Percentiles rank a stretch among this genome's conserved stretches.
Conservation (phyloP, 768 basidiomycete species). For the Rickenella mellea region DNA sequence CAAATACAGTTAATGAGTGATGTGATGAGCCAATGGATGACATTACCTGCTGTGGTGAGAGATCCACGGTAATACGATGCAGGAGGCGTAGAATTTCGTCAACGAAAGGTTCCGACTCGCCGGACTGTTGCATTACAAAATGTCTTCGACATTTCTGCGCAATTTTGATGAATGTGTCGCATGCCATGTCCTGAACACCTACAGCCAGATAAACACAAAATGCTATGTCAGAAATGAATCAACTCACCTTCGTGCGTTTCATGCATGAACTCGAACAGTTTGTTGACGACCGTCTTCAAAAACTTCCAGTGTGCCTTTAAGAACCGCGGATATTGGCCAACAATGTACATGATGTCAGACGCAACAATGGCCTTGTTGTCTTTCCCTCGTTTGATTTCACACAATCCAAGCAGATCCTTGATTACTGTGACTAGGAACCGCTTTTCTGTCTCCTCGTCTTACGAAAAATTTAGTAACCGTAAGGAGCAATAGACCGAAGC, state of each 20-base stretch:
- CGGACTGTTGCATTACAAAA: constrained; percentile 97
- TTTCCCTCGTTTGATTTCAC: constrained; percentile 97
- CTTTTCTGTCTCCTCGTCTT: constrained; percentile 98
- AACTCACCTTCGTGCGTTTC: constrained; percentile 90
- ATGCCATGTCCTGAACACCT: constrained; percentile 99
- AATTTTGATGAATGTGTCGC: constrained; percentile 99
- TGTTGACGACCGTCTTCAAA: constrained; percentile 99
- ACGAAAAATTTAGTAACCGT: constrained; percentile 3
- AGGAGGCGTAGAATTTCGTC: constrained; percentile 91
- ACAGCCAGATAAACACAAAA: constrained; percentile 5
- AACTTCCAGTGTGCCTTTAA: constrained; percentile 99
- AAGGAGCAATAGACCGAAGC: constrained; percentile 20
- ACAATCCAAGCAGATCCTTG: constrained; percentile 94
- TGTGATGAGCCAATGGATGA: not conserved
- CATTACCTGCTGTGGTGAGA: constrained; percentile 74
- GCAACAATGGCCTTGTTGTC: constrained; percentile 99
- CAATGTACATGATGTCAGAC: constrained; percentile 96
- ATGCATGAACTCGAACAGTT: constrained; percentile 99
- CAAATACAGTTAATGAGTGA: constrained; percentile 5
- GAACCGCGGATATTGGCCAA: constrained; percentile 98
- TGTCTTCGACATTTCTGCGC: constrained; percentile 97
- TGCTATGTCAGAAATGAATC: constrained; percentile 1
- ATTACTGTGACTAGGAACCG: constrained; percentile 98
- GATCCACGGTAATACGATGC: constrained; percentile 89
- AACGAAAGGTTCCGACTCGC: constrained; percentile 94